These are phyloP conservation scores for Tylopilus sp. DNA, from an alignment of 768 basidiomycete genomes.

Conservation along the genomic window DNA sequence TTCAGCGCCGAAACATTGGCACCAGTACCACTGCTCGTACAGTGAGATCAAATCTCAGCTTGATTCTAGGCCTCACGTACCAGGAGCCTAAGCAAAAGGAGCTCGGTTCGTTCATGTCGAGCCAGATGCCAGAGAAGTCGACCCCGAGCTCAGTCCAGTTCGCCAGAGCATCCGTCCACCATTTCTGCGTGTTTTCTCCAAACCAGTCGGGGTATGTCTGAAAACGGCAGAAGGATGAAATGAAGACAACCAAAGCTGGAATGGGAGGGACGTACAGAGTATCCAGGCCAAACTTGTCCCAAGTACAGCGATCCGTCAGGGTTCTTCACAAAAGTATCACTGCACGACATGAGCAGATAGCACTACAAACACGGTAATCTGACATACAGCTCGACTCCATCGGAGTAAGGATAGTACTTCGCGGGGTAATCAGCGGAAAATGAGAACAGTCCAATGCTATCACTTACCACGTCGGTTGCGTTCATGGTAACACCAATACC, in stretches of 20 bases:
- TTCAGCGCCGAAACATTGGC: conserved; percentile 54
- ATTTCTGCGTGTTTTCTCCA: conserved; percentile 44
- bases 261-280: conserved; percentile 42
- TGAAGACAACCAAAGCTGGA: not conserved
- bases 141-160: conserved; percentile 55
- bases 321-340: conserved; percentile 73
- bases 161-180: conserved; percentile 58
- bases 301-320: conserved; percentile 69
- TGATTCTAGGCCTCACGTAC: conserved; percentile 22
- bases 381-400: conserved; percentile 55
- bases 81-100: conserved; percentile 64
- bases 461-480: conserved; percentile 56
- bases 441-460: not conserved
- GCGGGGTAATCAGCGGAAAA: not conserved
- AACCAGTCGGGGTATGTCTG: conserved; percentile 66
- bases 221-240: not conserved
- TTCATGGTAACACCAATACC: conserved; percentile 57
- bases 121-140: conserved; percentile 65
- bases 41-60: not conserved
- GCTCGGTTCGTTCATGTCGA: conserved; percentile 67
- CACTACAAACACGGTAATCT: not conserved
- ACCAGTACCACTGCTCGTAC: conserved; percentile 40
- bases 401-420: conserved; percentile 65
- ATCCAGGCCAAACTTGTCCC: conserved; percentile 78
- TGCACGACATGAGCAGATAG: conserved; percentile 20